Evolutionary conservation across 2,329 filamentous ascomycete species (phyloP), one percentile per base, ranked within the genome.

Genomic region (Sclerotinia minor): DNA sequence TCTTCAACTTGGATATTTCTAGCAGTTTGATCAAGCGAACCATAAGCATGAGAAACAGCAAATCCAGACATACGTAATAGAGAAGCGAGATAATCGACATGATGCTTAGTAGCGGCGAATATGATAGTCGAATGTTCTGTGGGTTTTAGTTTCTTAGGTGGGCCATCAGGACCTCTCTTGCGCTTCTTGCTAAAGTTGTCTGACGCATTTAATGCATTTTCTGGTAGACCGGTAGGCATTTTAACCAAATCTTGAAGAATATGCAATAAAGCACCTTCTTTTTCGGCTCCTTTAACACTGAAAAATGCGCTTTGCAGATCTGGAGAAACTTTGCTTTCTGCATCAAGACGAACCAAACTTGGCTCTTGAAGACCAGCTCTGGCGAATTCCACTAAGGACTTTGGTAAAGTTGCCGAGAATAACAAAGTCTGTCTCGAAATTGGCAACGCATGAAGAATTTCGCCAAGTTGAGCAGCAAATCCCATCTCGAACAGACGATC

Each of bases 401-500:
- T 94, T 1, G 95, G 95, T 26, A 99, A 83, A 0, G 95, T 99
- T 0, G 95, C 95, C 45, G 95, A 99, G 79, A 99, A 99, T 2
- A 99, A 83, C 9, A 98, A 81, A 3, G 94, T 99, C 77, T 99
- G 95, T 68, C 96, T 86, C 32, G 89, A 91, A 0, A 87, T 82
- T 0, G 96, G 95, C 21, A 99, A 82, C 0, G 93, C 91, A 76
- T 97, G 89, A 64, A 99, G 81, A 82, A 98, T 98, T 77, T 99
- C 95, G 0, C 91, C 90, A 73, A 99, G 82, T 76, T 99, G 95
- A 4, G 92, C 89, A 5, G 94, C 93, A 77, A 99, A 99, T 74
- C 95, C 96, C 94, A 99, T 97, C 77, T 99, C 95, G 79, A 99
- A 99, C 26, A 99, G 83, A 65, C 95, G 87, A 83, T 99, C 95